Base-by-base conservation (phyloP, 768 basidiomycete genomes). In the Suillus weaverae region DNA sequence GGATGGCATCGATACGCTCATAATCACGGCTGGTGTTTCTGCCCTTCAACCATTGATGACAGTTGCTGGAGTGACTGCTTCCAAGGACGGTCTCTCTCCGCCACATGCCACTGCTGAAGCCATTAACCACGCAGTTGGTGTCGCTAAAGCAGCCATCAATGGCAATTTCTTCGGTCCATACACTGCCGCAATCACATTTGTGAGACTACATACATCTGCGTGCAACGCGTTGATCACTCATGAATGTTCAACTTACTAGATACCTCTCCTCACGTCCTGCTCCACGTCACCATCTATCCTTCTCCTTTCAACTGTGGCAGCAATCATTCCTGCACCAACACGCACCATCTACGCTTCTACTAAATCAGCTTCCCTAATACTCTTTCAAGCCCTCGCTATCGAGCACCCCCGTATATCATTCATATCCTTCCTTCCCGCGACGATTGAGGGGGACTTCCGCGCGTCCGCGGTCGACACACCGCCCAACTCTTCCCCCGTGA, bases 21-120 rank as follows among this genome's bases (percentile, higher is more conserved):
- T 94, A 36, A 85, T 97, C 41, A 84, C 86, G 38, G 94, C 94
- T 3, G 95, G 95, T 4, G 91, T 95, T 0, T 92, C 92, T 1
- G 89, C 94, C 13, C 80, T 95, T 3, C 86, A 85, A 61, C 90
- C 94, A 0, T 78, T 97, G 32, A 80, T 95, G 74, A 83, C 85
- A 3, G 76, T 93, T 11, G 89, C 91, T 18, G 90, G 89, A 2
- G 79, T 85, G 0, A 77, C 84, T 56, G 70, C 76, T 66, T 65
- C 70, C 30, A 57, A 48, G 2, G 73, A 67, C 13, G 73, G 71
- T 16, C 73, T 77, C 44, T 64, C 71, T 9, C 77, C 78, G 13
- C 68, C 72, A 16, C 78, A 84, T 44, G 81, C 84, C 9, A 79
- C 79, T 1, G 69, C 74, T 7, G 84, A 86, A 26, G 92, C 88